These are phyloP conservation scores for Stephania japonica DNA, from an alignment of 164 flowering plant genomes.

Conservation along the genomic window DNA sequence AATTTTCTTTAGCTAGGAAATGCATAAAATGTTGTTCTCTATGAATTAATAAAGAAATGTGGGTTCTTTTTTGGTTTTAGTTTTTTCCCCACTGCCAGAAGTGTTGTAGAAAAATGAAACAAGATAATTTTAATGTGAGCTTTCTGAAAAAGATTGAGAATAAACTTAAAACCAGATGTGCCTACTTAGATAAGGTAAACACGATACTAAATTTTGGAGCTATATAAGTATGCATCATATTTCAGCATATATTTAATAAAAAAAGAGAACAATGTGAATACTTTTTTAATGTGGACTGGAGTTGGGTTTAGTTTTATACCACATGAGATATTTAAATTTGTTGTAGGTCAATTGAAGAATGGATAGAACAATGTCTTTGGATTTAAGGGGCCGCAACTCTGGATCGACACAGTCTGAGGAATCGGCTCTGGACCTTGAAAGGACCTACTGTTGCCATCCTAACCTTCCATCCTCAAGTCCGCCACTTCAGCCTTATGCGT, in stretches of 20 bases:
- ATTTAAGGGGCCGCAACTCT: conserved; percentile 48
- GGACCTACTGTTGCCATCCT: conserved; percentile 43
- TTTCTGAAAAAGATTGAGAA: neutral
- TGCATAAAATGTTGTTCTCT: too few species aligned
- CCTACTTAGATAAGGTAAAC: neutral
- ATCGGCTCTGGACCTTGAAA: conserved; percentile 75
- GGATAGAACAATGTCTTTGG: conserved; percentile 38
- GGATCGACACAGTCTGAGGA: conserved; percentile 80
- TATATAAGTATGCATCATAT: neutral
- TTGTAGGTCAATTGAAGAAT: conserved; percentile 43
- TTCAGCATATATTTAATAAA: neutral
- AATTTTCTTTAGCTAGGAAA: too few species aligned
- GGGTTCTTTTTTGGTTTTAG: too few species aligned
- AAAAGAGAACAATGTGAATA: neutral
- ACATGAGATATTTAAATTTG: conserved; percentile 9
- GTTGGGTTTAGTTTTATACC: neutral
- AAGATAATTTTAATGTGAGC: neutral
- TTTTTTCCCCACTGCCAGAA: too few species aligned
- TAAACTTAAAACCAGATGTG: neutral
- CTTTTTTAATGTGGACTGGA: neutral
- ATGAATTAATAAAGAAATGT: too few species aligned
- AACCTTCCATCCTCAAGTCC: conserved; percentile 55
- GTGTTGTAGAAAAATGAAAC: too few species aligned
- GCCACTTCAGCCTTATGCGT: conserved; percentile 60
- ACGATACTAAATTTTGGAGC: neutral